Conservation (phyloP, 257 asterid genomes). For the Anisodus acutangulus region DNA sequence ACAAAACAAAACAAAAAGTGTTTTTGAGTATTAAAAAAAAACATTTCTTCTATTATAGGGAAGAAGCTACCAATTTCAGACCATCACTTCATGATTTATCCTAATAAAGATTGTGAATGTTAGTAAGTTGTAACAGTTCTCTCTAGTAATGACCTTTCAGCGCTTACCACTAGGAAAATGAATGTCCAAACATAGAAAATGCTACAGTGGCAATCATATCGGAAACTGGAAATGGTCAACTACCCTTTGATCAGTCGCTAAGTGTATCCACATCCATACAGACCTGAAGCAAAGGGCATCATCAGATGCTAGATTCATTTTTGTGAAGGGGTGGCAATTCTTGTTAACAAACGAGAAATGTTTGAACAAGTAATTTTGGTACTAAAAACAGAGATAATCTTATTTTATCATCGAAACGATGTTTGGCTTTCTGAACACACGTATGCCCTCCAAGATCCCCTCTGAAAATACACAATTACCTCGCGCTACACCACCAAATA, state of each 20-base stretch:
- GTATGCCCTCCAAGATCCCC: background rate
- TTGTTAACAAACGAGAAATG: background rate
- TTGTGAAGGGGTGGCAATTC: background rate
- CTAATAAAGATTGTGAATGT: no score
- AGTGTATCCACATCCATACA: background rate
- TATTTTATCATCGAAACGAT: background rate
- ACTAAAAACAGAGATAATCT: background rate
- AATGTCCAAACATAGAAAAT: no score
- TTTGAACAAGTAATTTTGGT: background rate
- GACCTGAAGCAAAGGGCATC: background rate
- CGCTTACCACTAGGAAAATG: no score
- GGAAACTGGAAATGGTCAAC: background rate
- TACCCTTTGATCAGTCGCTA: background rate
- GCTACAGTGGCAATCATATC: no score
- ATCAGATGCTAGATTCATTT: background rate
- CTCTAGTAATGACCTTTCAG: no score
- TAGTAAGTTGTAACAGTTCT: no score
- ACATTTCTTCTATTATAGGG: no score
- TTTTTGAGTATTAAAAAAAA: no score
- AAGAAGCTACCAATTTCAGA: no score
- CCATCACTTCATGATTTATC: no score
- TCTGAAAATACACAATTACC: background rate
- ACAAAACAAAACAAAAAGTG: no score
- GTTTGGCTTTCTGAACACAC: background rate
- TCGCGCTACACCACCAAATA: background rate